phyloP scores from a whole-genome alignment of 495 filamentous ascomycete species.

The Gamarada debralockiae region DNA sequence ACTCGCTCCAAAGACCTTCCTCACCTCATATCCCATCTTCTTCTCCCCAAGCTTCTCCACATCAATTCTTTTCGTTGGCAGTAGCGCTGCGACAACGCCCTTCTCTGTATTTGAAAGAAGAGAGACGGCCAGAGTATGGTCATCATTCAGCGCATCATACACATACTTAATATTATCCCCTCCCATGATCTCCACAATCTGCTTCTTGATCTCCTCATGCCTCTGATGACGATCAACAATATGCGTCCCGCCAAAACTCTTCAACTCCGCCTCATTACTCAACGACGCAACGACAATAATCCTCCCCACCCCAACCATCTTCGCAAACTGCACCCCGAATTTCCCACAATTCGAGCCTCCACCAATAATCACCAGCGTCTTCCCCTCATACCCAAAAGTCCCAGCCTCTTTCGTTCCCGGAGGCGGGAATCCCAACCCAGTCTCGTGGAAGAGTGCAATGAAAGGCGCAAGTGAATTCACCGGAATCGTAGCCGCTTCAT shows the following conservation, averaged over 20 bases:
- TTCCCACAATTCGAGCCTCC: background rate
- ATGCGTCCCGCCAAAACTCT: conserved; percentile 1
- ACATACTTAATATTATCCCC: background rate
- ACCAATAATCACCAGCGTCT: conserved; percentile 1
- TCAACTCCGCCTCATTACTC: background rate
- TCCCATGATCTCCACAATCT: background rate
- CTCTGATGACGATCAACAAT: conserved; percentile 1
- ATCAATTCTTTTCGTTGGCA: background rate
- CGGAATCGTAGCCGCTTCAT: conserved; percentile 2
- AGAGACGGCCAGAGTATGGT: background rate
- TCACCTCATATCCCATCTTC: conserved; percentile 9
- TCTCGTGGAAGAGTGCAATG: background rate
- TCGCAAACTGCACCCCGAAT: background rate
- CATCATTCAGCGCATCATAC: background rate
- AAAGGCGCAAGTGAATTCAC: conserved; percentile 1
- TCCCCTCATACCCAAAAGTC: background rate
- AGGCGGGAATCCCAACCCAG: background rate
- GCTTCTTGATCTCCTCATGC: background rate
- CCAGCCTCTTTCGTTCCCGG: conserved; percentile 3
- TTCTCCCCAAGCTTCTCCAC: background rate
- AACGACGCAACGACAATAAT: background rate
- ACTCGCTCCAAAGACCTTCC: conserved; percentile 1
- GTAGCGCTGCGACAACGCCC: conserved; percentile 7
- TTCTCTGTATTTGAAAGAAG: conserved; percentile 13
- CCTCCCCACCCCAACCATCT: background rate